Percentiles rank a stretch among this genome's conserved stretches.
phyloP scores from a whole-genome alignment of 352 stramenopile genomes.

The Pythium diclinum region DNA sequence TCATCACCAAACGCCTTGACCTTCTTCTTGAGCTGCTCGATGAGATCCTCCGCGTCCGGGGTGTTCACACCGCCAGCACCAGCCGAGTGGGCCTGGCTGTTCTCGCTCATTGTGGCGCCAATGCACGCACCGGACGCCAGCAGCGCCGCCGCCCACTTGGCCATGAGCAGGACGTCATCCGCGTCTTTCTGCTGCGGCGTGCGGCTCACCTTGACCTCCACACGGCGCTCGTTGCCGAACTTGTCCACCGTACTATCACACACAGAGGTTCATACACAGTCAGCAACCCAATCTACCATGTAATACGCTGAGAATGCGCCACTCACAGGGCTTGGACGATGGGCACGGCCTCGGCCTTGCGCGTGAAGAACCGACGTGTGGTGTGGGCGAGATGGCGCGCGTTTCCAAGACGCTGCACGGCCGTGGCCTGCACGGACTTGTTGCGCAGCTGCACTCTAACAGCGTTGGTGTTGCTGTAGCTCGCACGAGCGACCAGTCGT shows the following conservation, averaged over 20 bases:
- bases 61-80: slow-evolving; percentile 15
- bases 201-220: slow-evolving; percentile 24
- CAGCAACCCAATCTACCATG: neutral
- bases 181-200: slow-evolving; percentile 1
- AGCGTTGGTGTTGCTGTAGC: slow-evolving; percentile 31
- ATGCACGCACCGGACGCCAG: slow-evolving; percentile 30
- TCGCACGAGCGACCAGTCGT: slow-evolving; percentile 1
- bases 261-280: neutral
- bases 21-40: slow-evolving; percentile 65
- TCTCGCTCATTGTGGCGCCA: slow-evolving; percentile 20
- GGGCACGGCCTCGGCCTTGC: slow-evolving; percentile 18
- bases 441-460: slow-evolving; percentile 12
- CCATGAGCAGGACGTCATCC: slow-evolving; percentile 19
- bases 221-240: slow-evolving; percentile 30
- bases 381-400: slow-evolving; percentile 36
- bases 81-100: slow-evolving; percentile 25
- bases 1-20: slow-evolving; percentile 40
- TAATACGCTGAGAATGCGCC: neutral
- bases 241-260: slow-evolving; percentile 24
- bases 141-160: slow-evolving; percentile 35
- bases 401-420: slow-evolving; percentile 62
- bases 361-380: slow-evolving; percentile 14
- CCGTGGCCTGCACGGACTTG: slow-evolving; percentile 19
- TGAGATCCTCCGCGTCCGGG: slow-evolving; percentile 36
- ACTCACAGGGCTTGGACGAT: slow-evolving; percentile 28